Evolutionary conservation across 176 grass and related monocot species (phyloP).

Genomic region (Oryza australiensis): DNA sequence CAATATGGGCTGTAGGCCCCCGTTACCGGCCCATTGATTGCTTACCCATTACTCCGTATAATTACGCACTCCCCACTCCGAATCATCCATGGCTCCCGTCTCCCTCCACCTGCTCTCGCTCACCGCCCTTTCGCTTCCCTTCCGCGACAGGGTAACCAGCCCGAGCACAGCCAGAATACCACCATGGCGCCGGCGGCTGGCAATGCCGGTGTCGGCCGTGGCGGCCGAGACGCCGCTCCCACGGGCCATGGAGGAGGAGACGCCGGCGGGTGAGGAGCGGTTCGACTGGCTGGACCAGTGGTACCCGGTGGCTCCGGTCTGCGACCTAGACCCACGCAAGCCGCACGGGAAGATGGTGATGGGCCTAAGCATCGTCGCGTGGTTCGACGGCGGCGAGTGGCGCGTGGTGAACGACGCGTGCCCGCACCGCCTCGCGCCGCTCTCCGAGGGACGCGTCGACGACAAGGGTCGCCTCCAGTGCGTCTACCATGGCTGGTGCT

Average conservation of each 20-base stretch:
- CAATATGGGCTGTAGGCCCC: too few species aligned
- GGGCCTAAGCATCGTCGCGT: conserved; percentile 71
- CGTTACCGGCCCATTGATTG: too few species aligned
- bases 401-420: conserved; percentile 89
- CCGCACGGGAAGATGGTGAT: conserved; percentile 85
- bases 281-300: conserved; percentile 95
- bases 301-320: conserved; percentile 72
- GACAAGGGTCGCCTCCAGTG: conserved; percentile 79
- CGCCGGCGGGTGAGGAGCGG: not conserved
- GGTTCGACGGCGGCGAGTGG: conserved; percentile 75
- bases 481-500: conserved; percentile 97
- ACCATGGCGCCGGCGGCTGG: not conserved
- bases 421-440: conserved; percentile 84
- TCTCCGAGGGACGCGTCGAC: conserved; percentile 89
- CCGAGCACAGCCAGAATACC: too few species aligned
- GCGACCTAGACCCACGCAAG: conserved; percentile 76
- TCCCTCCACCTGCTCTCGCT: too few species aligned
- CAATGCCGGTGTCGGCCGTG: not conserved
- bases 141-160: too few species aligned
- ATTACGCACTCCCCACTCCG: too few species aligned
- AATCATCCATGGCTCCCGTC: too few species aligned
- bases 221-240: conserved; percentile 14
- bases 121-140: too few species aligned
- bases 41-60: too few species aligned
- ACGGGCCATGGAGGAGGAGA: not conserved